Evolutionary conservation across 441 rosid genomes (phyloP).

Genomic region (Pelargonium fulgidum): DNA sequence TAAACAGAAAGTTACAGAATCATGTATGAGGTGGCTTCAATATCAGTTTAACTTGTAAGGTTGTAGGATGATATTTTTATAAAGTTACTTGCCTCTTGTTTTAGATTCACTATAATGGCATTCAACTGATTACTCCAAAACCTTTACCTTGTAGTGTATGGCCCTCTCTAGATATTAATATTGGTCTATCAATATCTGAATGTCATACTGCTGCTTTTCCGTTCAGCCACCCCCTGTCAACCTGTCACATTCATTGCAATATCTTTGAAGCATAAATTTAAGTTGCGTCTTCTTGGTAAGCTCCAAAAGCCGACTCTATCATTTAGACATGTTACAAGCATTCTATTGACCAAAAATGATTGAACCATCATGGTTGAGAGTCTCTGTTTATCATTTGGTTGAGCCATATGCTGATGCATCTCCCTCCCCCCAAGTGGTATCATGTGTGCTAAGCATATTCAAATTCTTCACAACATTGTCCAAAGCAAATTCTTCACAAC

Average conservation of each 20-base stretch:
- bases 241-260: background rate
- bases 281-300: background rate
- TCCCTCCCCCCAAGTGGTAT: too few relatives aligned
- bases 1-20: constrained; percentile 29
- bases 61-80: background rate
- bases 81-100: background rate
- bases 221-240: background rate
- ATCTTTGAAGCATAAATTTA: background rate
- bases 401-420: too few relatives aligned
- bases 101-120: background rate
- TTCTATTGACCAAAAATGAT: background rate
- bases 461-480: too few relatives aligned
- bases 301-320: background rate
- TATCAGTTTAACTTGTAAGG: background rate
- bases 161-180: background rate
- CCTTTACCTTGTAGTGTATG: background rate
- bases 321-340: background rate
- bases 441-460: too few relatives aligned
- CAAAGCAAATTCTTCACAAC: too few relatives aligned
- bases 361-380: background rate
- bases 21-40: constrained; percentile 22
- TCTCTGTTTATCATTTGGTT: background rate
- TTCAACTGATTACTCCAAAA: background rate
- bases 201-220: background rate
- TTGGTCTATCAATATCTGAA: background rate